Evolutionary conservation across 2,329 filamentous ascomycete genomes (phyloP).

Genomic region (Mariannaea sp.): DNA sequence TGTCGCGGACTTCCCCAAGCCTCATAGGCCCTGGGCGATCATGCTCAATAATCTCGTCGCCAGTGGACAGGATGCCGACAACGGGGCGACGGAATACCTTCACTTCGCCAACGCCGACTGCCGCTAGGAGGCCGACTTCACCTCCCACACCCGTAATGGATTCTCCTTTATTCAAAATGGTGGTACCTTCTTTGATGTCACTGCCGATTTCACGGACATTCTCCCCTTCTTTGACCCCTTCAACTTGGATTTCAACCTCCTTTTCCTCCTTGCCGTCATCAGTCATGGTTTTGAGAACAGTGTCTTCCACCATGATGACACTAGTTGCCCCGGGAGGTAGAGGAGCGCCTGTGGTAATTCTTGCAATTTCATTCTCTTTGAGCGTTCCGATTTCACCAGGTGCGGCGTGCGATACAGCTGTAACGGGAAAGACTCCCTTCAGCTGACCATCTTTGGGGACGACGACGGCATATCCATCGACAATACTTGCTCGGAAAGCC

Average conservation of each 20-base stretch:
- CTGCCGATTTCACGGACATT: slow-evolving; percentile 92
- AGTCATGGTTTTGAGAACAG: slow-evolving; percentile 73
- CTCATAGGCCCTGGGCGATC: slow-evolving; percentile 64
- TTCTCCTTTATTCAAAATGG: slow-evolving; percentile 77
- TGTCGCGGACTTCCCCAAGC: slow-evolving; percentile 88
- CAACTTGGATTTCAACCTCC: slow-evolving; percentile 83
- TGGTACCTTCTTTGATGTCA: slow-evolving; percentile 72
- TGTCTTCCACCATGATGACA: slow-evolving; percentile 94
- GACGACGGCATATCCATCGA: slow-evolving; percentile 92
- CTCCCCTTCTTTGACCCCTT: slow-evolving; percentile 74
- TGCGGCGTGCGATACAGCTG: slow-evolving; percentile 83
- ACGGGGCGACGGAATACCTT: slow-evolving; percentile 75
- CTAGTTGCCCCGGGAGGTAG: slow-evolving; percentile 86
- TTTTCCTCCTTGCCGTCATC: slow-evolving; percentile 84
- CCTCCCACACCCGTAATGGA: slow-evolving; percentile 86
- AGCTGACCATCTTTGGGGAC: slow-evolving; percentile 65
- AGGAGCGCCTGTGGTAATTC: slow-evolving; percentile 94
- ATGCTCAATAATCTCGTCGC: slow-evolving; percentile 88
- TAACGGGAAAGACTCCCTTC: slow-evolving; percentile 84
- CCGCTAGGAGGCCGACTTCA: slow-evolving; percentile 87
- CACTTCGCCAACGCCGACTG: slow-evolving; percentile 76
- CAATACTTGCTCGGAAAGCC: slow-evolving; percentile 92
- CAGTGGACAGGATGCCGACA: slow-evolving; percentile 88
- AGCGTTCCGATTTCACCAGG: slow-evolving; percentile 69
- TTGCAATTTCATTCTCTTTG: slow-evolving; percentile 75